These are phyloP conservation scores for Verticillium isaacii DNA, from an alignment of 2,329 filamentous ascomycete genomes.

Conservation along the genomic window DNA sequence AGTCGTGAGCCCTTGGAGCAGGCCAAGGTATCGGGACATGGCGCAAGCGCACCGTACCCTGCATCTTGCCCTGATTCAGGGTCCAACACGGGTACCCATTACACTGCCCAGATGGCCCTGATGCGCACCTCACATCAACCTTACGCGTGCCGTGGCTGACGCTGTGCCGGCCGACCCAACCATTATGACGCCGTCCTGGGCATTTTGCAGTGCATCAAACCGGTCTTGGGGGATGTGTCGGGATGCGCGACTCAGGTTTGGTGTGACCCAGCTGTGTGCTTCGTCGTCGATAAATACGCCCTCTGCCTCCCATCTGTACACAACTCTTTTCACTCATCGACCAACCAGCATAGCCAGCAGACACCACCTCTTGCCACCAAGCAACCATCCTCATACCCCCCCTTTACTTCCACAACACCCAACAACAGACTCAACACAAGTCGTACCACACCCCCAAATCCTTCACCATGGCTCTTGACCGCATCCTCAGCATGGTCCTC, in stretches of 20 bases:
- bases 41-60: not conserved
- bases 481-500: constrained; percentile 32
- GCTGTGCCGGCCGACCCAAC: not conserved
- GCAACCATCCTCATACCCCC: not conserved
- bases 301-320: not conserved
- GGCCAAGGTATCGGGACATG: not conserved
- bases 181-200: constrained; percentile 1
- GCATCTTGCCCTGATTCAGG: not conserved
- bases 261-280: not conserved
- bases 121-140: not conserved
- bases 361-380: constrained; percentile 2
- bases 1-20: not conserved
- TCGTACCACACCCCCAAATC: not conserved
- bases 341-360: not conserved
- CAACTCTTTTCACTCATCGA: not conserved
- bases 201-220: constrained; percentile 8
- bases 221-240: constrained; percentile 4
- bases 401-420: not conserved
- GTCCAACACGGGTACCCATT: not conserved
- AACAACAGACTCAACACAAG: not conserved
- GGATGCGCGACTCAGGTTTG: constrained; percentile 6
- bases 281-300: constrained; percentile 10
- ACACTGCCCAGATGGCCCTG: not conserved
- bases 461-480: constrained; percentile 31
- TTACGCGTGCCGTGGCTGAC: not conserved